A percentile compares a stretch with the other conserved stretches of the same genome.
Evolutionary conservation across 129 eudicot species (phyloP).

Genomic region (Gnaphalium uliginosum): DNA sequence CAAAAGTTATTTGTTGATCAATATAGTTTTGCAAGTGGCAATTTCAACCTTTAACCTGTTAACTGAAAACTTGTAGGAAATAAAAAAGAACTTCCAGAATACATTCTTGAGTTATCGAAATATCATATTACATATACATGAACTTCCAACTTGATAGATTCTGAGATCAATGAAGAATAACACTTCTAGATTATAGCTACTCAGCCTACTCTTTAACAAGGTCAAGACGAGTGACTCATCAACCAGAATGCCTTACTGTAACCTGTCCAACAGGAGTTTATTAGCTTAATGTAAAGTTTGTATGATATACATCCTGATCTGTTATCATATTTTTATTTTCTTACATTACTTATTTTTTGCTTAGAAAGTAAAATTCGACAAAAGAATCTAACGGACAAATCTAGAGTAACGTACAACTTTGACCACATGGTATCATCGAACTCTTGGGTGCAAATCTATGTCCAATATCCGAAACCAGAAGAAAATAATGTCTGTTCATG

Average conservation of each 20-base stretch:
- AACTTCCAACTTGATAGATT: neutral
- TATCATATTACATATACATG: neutral
- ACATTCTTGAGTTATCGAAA: neutral
- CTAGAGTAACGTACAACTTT: too few relatives aligned
- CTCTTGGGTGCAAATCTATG: too few relatives aligned
- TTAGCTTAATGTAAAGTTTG: neutral
- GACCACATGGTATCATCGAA: too few relatives aligned
- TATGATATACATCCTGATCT: neutral
- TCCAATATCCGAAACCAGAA: too few relatives aligned
- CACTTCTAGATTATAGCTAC: neutral
- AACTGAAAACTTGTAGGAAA: neutral
- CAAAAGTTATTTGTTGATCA: too few relatives aligned
- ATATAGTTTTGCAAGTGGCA: too few relatives aligned
- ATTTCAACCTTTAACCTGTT: too few relatives aligned
- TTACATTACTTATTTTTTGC: neutral
- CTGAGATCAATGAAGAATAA: neutral
- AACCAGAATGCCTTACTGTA: too few relatives aligned
- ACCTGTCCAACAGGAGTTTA: too few relatives aligned
- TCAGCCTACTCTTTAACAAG: neutral
- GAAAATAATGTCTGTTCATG: too few relatives aligned
- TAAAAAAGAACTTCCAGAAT: neutral
- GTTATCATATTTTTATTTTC: neutral
- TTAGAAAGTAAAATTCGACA: neutral
- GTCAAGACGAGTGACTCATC: neutral
- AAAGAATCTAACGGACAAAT: too few relatives aligned